Evolutionary conservation across 768 basidiomycete genomes (phyloP).

Genomic region (Auriscalpium vulgare): DNA sequence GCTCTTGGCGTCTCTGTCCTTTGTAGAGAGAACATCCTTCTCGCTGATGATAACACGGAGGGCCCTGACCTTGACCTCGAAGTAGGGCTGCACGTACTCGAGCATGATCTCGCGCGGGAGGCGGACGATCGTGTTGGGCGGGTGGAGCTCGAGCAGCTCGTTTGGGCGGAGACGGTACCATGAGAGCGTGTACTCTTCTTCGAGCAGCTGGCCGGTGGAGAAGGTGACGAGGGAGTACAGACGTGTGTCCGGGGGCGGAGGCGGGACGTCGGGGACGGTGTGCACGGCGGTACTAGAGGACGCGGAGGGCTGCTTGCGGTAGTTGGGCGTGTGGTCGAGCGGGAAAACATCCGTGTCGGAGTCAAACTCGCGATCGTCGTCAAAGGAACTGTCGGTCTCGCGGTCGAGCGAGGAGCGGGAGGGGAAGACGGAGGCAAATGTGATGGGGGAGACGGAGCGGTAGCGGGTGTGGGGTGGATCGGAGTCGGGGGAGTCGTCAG

Average conservation of each 20-base stretch:
- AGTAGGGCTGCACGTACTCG: conserved; percentile 51
- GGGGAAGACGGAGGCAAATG: conserved; percentile 47
- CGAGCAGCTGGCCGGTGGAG: conserved; percentile 61
- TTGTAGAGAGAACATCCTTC: conserved; percentile 8
- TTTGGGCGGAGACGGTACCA: conserved; percentile 55
- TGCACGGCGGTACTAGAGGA: background rate
- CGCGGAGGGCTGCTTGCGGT: background rate
- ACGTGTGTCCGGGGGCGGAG: conserved; percentile 3
- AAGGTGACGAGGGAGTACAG: conserved; percentile 53
- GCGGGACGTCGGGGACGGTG: background rate
- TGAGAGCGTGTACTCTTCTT: conserved; percentile 49
- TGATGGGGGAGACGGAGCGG: conserved; percentile 58
- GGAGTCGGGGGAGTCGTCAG: conserved; percentile 17
- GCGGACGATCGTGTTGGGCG: conserved; percentile 26
- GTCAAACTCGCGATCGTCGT: conserved; percentile 23
- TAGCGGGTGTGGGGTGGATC: conserved; percentile 20
- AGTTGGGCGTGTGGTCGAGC: conserved; percentile 3
- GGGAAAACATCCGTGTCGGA: conserved; percentile 17
- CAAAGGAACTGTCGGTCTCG: conserved; percentile 23
- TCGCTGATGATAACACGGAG: conserved; percentile 36
- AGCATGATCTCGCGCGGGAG: conserved; percentile 33
- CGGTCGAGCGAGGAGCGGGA: conserved; percentile 18
- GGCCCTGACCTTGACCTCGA: conserved; percentile 44
- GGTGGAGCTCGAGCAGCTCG: conserved; percentile 68
- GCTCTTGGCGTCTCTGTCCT: background rate